These are phyloP conservation scores for Austroboletus eburneus DNA, from an alignment of 768 basidiomycete species.

Conservation along the genomic window DNA sequence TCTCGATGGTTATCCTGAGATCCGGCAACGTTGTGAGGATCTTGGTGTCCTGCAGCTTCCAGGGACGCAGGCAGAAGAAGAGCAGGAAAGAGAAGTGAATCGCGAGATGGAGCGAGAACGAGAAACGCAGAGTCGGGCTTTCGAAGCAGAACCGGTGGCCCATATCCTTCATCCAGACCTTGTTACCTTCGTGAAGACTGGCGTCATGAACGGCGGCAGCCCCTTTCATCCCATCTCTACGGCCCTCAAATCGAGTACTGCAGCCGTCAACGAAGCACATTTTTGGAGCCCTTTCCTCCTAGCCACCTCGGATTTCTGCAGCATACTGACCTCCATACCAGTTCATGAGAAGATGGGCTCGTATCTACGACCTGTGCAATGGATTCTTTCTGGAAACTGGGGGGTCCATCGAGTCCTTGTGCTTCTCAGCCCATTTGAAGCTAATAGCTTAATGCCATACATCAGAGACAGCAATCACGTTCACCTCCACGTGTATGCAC, in stretches of 20 bases:
- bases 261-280: not conserved
- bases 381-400: not conserved
- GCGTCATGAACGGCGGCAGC: not conserved
- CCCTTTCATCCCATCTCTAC: not conserved
- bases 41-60: not conserved
- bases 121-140: not conserved
- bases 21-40: not conserved
- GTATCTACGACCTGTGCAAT: not conserved
- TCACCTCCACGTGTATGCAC: not conserved
- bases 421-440: not conserved
- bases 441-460: not conserved
- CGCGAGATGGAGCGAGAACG: constrained; percentile 37
- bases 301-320: not conserved
- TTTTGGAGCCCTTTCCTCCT: not conserved
- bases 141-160: not conserved
- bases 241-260: not conserved
- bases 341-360: not conserved
- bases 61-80: constrained; percentile 17
- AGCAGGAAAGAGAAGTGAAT: constrained; percentile 43
- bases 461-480: not conserved
- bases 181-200: not conserved
- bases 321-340: not conserved
- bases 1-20: not conserved
- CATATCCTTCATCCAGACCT: not conserved
- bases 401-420: not conserved